A percentile compares a stretch with the other conserved stretches of the same genome.
These are phyloP conservation scores for Knufia fluminis DNA, from an alignment of 2,329 filamentous ascomycete species.

Conservation along the genomic window DNA sequence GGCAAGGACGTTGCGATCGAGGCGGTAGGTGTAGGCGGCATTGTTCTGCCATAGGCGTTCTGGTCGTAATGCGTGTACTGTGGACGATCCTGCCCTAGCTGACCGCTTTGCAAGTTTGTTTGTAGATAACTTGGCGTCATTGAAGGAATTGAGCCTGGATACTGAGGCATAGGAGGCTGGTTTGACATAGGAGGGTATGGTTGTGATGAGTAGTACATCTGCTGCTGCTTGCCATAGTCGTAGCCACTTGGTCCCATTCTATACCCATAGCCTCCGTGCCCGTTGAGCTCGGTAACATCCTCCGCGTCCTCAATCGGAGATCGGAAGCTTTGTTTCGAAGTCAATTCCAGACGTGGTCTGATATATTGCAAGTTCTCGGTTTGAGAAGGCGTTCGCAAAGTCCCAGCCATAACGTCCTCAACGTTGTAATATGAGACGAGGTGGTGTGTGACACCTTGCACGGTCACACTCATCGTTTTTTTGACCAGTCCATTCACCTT, in stretches of 20 bases:
- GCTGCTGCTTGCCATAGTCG: constrained; percentile 7
- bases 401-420: constrained; percentile 61
- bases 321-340: constrained; percentile 57
- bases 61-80: constrained; percentile 22
- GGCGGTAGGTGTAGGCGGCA: constrained; percentile 17
- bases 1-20: constrained; percentile 19
- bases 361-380: constrained; percentile 44
- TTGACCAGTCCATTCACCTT: constrained; percentile 75
- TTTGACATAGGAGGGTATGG: constrained; percentile 16
- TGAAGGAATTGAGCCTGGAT: constrained; percentile 17
- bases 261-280: constrained; percentile 33
- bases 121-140: constrained; percentile 19
- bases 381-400: constrained; percentile 50
- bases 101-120: constrained; percentile 14
- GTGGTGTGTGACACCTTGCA: constrained; percentile 68
- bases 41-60: constrained; percentile 17
- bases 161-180: constrained; percentile 16
- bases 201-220: constrained; percentile 17
- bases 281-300: constrained; percentile 33
- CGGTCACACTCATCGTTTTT: constrained; percentile 79
- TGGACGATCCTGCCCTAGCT: constrained; percentile 15
- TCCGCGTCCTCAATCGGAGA: constrained; percentile 55
- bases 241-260: constrained; percentile 27
- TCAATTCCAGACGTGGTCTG: constrained; percentile 48
- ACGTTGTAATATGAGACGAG: constrained; percentile 83